Evolutionary conservation across 495 filamentous ascomycete species (phyloP), one percentile per base, ranked within the genome.

Genomic region (Chaetomidium leptoderma): DNA sequence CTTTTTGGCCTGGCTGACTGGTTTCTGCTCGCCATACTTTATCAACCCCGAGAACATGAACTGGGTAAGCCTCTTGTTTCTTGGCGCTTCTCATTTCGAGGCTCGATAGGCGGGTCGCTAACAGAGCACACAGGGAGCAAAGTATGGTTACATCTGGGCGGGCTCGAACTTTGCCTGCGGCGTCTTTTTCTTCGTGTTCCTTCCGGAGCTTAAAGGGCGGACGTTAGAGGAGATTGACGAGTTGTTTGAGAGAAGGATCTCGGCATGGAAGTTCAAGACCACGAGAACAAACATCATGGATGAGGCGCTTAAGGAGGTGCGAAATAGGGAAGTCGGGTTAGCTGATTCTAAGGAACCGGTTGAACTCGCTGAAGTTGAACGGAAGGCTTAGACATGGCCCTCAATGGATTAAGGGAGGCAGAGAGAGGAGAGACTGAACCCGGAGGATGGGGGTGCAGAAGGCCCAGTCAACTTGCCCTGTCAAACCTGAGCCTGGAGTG

Each of bases 191-290:
- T 83, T 74, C 57, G 63, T 83, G 39, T 75, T 66, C 13, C 32
- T 75, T 0, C 76, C 76, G 0, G 76, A 79, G 61, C 63, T 83
- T 0, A 83, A 80, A 53, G 83, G 83, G 0, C 74, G 79, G 16
- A 81, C 79, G 0, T 72, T 86, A 10, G 80, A 82, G 57, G 80
- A 85, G 55, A 86, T 85, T 68, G 82, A 84, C 55, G 73, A 76
- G 55, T 55, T 76, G 19, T 76, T 78, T 55, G 63, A 63, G 19
- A 68, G 66, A 3, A 63, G 64, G 8, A 68, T 76, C 1, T 59
- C 70, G 14, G 68, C 73, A 14, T 65, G 71, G 39, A 72, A 75
- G 47, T 75, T 78, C 58, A 74, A 69, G 60, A 63, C 53, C 4
- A 69, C 64, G 0, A 58, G 66, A 40, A 75, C 72, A 0, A 64